Base-by-base conservation (phyloP, 192 early-diverging fungal species). In the Backusella parvicylindrica region DNA sequence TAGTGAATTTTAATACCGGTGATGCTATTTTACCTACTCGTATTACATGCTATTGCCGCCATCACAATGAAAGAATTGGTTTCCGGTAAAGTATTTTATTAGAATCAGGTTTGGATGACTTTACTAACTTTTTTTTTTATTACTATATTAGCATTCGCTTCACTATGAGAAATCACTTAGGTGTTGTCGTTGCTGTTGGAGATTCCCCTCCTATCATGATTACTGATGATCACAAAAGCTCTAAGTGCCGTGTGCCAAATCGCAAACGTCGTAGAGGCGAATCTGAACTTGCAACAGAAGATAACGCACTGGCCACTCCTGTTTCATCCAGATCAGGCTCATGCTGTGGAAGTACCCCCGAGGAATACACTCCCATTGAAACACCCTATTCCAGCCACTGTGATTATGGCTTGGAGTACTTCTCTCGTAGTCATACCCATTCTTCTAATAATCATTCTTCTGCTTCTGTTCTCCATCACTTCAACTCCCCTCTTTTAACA, bases 161-260 rank as follows among this genome's bases (percentile, higher is more conserved):
- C 77, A 85, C 88, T 26, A 86, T 96, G 71, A 84, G 85, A 26
- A 93, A 98, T 77, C 71, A 86, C 49, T 80, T 80, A 63, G 86
- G 87, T 75, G 72, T 79, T 12, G 81, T 92, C 40, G 80, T 97
- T 37, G 95, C 96, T 15, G 86, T 85, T 11, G 94, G 93, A n/a
- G 80, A 94, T 43, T 95, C 95, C n/a, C 93, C 96, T 5, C 94
- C 97, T 13, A 97, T 98, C 63, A 92, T 97, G 90, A 97, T 98
- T 77, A 98, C 97, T 6, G 97, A 98, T 74, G 97, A 98, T 82
- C 97, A 98, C 86, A 98, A 98, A 82, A 95, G 93, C 13, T 88
- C 92, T 26, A 86, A 86, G 64, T 80, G 81, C 31, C 85, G 85
- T 36, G 43, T 47, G 12, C 63, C 72, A 31, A 75, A 35, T 21